These are phyloP conservation scores for Auricularia sp. DNA, from an alignment of 768 basidiomycete genomes.

Conservation along the genomic window DNA sequence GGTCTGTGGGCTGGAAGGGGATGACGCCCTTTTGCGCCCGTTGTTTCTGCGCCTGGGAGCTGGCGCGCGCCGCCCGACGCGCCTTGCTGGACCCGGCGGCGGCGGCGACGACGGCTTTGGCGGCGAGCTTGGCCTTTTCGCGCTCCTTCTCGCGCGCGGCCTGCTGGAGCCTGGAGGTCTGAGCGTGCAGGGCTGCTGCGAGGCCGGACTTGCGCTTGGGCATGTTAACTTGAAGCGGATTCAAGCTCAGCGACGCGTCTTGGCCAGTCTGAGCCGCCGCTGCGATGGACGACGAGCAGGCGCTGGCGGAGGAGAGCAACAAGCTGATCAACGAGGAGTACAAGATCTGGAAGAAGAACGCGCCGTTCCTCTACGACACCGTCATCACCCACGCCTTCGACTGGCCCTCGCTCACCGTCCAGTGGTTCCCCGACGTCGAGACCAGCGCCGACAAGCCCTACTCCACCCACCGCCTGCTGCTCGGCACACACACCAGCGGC, in stretches of 20 bases:
- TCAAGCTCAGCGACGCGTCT: no score
- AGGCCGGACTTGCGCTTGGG: background rate
- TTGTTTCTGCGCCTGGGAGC: background rate
- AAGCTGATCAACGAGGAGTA: constrained; percentile 88
- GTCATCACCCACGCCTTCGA: constrained; percentile 96
- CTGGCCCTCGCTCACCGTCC: constrained; percentile 96
- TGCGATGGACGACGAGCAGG: constrained; percentile 62
- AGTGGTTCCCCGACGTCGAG: constrained; percentile 98
- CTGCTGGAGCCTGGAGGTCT: background rate
- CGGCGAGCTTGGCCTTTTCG: background rate
- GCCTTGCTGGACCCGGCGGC: background rate
- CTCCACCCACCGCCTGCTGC: constrained; percentile 84
- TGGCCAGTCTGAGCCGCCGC: background rate
- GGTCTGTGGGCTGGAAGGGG: constrained; percentile 15
- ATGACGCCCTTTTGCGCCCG: background rate
- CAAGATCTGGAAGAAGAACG: constrained; percentile 93
- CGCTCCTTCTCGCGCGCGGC: background rate
- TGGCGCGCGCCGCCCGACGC: background rate
- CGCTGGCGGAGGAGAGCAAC: constrained; percentile 77
- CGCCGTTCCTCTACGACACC: constrained; percentile 94
- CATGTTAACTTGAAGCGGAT: background rate
- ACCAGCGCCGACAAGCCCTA: constrained; percentile 88
- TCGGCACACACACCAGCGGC: constrained; percentile 95
- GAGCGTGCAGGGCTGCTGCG: background rate
- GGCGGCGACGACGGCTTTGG: background rate